Base-by-base conservation (phyloP, 352 stramenopile species). In the Paralagenidium karlingii region DNA sequence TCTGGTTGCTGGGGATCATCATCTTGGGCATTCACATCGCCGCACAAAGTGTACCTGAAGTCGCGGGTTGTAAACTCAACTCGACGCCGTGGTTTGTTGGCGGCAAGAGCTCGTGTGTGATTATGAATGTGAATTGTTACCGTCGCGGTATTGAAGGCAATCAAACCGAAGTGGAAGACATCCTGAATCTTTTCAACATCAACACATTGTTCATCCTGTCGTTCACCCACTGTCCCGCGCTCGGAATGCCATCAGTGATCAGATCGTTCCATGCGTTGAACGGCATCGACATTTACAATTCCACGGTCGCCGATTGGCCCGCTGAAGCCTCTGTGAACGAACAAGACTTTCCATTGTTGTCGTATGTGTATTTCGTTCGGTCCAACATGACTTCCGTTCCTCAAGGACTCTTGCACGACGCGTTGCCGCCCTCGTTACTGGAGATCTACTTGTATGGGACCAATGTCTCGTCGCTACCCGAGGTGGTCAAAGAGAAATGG, bases 221-320 rank as follows among this genome's bases (percentile, higher is more conserved):
- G 16, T 37, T 63, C 19, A 39, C 41, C 9, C 48, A 62, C 15
- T 66, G 49, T 26, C 20, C 44, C 1, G 28, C 24, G 15, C 33
- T 66, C 5, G 36, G 33, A 0, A 42, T 63, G 18, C 44, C 53
- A 1, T 24, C 15, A 9, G 15, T 28, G 12, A 47, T 66, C 27
- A 31, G 24, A 16, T 19, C 19, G 6, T 57, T 66, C 19, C 18
- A 5, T 13, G 46, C 37, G 8, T 43, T 66, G 8, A 24, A 50
- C 3, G 53, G 49, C 0, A 24, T 66, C n/a, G 46, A 63, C 18
- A 34, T 66, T 20, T 60, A 45, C 49, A 55, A 51, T n/a, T 49
- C 41, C 3, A 45, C 24, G 11, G 41, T 66, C 15, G 13, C 29
- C 0, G 16, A 25, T 10, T 66, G 53, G 53, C 28, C 6, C 1